phyloP scores from a whole-genome alignment of 164 flowering plant species.

The Akebia trifoliata region DNA sequence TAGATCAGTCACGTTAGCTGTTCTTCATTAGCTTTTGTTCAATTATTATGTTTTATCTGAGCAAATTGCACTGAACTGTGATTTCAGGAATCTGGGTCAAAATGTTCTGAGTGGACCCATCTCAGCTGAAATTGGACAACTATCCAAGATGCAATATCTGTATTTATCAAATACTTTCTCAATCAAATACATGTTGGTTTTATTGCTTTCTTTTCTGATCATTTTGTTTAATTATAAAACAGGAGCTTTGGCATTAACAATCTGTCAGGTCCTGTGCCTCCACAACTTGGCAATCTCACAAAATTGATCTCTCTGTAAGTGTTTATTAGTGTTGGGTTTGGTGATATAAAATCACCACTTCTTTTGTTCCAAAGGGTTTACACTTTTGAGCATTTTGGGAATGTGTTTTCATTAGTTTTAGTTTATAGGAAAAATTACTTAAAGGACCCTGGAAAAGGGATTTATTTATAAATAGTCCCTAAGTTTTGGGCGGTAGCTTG shows the following conservation, averaged over 20 bases:
- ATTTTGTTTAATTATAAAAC: conserved; percentile 6
- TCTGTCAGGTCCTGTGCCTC: conserved; percentile 37
- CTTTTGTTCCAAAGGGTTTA: too few relatives aligned
- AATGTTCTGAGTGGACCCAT: conserved; percentile 39
- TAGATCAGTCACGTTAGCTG: too few relatives aligned
- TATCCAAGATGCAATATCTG: conserved; percentile 45
- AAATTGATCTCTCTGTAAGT: conserved; percentile 40
- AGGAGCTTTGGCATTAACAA: conserved; percentile 57
- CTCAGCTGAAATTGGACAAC: conserved; percentile 36
- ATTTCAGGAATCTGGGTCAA: conserved; percentile 45
- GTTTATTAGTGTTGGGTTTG: neutral
- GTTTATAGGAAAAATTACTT: too few relatives aligned
- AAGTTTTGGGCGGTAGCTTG: too few relatives aligned
- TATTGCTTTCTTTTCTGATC: neutral
- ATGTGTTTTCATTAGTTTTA: too few relatives aligned
- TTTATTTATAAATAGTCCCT: too few relatives aligned
- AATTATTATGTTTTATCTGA: neutral
- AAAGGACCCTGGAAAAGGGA: too few relatives aligned
- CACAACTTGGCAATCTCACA: conserved; percentile 45
- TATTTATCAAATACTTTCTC: neutral
- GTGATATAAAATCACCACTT: too few relatives aligned
- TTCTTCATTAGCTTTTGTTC: neutral
- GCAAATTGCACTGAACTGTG: conserved; percentile 7
- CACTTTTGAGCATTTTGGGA: too few relatives aligned
- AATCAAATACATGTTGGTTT: too few relatives aligned